Percentiles rank a stretch among this genome's conserved stretches.
These are phyloP conservation scores for Schizochytrium sp. DNA, from an alignment of 108 stramenopile genomes.

Conservation along the genomic window DNA sequence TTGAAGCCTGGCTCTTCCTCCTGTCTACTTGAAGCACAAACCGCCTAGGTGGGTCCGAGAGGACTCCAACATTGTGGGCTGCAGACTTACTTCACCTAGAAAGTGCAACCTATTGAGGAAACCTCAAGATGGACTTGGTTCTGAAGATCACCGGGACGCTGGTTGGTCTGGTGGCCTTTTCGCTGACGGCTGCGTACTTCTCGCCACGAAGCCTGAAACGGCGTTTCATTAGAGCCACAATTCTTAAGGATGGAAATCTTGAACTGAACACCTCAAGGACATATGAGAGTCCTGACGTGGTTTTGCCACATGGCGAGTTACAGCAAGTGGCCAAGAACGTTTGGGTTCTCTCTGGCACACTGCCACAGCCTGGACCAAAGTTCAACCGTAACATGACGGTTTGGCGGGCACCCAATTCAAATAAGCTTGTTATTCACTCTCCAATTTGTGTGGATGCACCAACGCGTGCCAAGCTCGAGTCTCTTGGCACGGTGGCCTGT, in stretches of 20 bases:
- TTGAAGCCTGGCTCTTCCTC: no score
- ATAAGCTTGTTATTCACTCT: slow-evolving; percentile 25
- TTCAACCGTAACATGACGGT: slow-evolving; percentile 58
- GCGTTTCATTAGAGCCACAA: neutral
- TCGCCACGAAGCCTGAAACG: slow-evolving; percentile 45
- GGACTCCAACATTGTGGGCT: no score
- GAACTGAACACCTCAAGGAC: neutral
- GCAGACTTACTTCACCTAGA: no score
- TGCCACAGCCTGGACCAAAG: slow-evolving; percentile 51
- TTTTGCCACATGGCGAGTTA: neutral
- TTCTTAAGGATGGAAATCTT: neutral
- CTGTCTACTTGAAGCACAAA: no score
- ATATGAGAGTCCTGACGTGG: neutral
- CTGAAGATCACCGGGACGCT: neutral
- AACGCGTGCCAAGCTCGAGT: neutral
- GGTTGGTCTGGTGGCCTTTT: neutral
- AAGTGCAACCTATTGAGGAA: neutral
- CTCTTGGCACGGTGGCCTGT: slow-evolving; percentile 15
- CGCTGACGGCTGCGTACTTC: slow-evolving; percentile 6
- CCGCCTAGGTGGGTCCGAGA: no score
- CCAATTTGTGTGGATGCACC: slow-evolving; percentile 5
- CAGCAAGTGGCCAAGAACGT: slow-evolving; percentile 13
- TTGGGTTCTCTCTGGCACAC: slow-evolving; percentile 42
- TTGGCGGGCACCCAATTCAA: neutral
- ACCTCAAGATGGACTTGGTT: neutral